Evolutionary conservation across 2,329 filamentous ascomycete species (phyloP).

Genomic region (Aureobasidium vineae): DNA sequence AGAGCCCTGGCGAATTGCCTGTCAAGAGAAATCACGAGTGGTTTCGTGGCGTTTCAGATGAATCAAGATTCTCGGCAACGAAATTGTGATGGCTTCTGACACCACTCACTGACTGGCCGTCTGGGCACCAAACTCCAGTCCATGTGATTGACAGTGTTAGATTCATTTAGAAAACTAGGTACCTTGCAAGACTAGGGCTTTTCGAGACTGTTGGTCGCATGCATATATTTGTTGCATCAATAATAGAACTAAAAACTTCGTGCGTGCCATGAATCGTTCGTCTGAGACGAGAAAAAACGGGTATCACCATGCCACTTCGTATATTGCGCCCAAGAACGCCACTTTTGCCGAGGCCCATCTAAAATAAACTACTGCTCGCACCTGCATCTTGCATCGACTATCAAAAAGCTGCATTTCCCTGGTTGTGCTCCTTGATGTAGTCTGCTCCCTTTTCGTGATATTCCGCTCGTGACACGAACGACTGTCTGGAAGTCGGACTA

Average conservation of each 20-base stretch:
- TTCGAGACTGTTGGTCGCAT: slow-evolving; percentile 13
- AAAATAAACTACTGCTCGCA: slow-evolving; percentile 16
- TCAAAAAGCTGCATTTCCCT: slow-evolving; percentile 42
- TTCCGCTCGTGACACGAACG: slow-evolving; percentile 74
- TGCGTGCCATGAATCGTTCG: slow-evolving; percentile 23
- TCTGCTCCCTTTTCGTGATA: slow-evolving; percentile 90
- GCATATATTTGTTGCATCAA: slow-evolving; percentile 12
- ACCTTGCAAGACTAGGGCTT: slow-evolving; percentile 4
- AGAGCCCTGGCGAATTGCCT: slow-evolving; percentile 12
- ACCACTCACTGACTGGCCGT: slow-evolving; percentile 1
- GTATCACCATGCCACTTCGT: slow-evolving; percentile 24
- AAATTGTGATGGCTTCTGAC: slow-evolving; percentile 25
- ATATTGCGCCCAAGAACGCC: slow-evolving; percentile 16
- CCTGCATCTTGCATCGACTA: slow-evolving; percentile 24
- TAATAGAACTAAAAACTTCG: slow-evolving; percentile 5
- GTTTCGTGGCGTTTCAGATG: slow-evolving; percentile 25
- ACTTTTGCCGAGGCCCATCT: slow-evolving; percentile 19
- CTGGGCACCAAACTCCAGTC: neutral
- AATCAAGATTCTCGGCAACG: slow-evolving; percentile 17
- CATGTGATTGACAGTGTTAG: neutral
- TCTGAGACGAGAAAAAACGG: slow-evolving; percentile 23
- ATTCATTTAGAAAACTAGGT: neutral
- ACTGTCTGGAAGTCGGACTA: slow-evolving; percentile 55
- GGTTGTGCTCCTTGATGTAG: slow-evolving; percentile 70
- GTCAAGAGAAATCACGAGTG: slow-evolving; percentile 17